Evolutionary conservation across 306 rosid genomes (phyloP).

Genomic region (Quillaja saponaria): DNA sequence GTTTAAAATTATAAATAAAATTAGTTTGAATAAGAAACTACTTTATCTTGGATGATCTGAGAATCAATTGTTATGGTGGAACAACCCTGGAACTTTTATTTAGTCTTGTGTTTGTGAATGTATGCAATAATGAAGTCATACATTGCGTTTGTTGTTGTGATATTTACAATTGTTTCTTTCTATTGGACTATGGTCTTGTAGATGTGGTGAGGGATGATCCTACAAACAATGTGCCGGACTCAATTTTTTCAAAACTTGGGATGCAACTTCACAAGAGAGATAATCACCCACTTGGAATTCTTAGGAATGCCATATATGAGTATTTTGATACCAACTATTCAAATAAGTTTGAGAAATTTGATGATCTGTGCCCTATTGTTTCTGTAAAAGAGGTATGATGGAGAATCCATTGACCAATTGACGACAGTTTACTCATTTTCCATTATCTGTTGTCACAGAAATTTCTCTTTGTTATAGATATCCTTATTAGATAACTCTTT

Average conservation of each 20-base stretch:
- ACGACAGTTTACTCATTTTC: constrained; percentile 4
- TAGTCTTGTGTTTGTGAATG: too few species aligned
- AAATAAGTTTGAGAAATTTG: constrained; percentile 79
- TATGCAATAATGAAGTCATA: too few species aligned
- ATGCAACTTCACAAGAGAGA: constrained; percentile 91
- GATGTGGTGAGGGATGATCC: constrained; percentile 93
- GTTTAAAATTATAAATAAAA: too few species aligned
- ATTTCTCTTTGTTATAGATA: background rate
- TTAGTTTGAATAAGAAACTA: constrained; percentile 23
- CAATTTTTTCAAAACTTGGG: constrained; percentile 81
- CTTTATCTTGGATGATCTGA: constrained; percentile 6
- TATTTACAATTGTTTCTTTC: too few species aligned
- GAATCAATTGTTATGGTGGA: background rate
- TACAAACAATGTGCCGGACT: constrained; percentile 89
- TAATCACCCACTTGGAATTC: constrained; percentile 85
- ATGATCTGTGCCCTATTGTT: constrained; percentile 78
- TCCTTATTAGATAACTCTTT: background rate
- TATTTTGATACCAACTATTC: constrained; percentile 76
- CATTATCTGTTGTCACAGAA: constrained; percentile 12
- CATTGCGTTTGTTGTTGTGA: too few species aligned
- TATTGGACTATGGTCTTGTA: constrained; percentile 36
- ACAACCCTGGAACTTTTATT: too few species aligned
- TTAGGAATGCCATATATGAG: constrained; percentile 79
- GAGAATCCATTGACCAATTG: constrained; percentile 6
- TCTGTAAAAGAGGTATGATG: constrained; percentile 69